A percentile compares a stretch with the other conserved stretches of the same genome.
Evolutionary conservation across 208 protist species (phyloP).

Genomic region (Trypanosoma rangeli): DNA sequence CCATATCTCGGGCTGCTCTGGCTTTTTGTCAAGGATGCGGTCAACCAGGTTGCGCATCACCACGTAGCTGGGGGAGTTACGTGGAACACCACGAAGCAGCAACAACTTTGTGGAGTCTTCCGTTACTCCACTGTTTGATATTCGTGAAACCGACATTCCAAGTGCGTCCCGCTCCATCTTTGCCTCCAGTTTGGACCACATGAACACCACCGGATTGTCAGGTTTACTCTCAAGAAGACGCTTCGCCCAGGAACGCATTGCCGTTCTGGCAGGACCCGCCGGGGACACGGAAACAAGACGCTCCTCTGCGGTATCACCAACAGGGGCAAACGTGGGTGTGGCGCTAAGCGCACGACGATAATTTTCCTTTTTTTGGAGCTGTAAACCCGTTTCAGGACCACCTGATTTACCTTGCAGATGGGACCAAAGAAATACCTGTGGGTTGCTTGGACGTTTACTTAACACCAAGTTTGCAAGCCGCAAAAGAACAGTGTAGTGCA

Average conservation of each 20-base stretch:
- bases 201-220: conserved; percentile 56
- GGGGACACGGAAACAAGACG: conserved; percentile 43
- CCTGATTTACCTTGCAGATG: conserved; percentile 10
- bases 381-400: not conserved
- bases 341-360: not conserved
- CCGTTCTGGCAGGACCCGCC: conserved; percentile 23
- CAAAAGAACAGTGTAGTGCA: not conserved
- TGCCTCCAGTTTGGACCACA: conserved; percentile 53
- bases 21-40: conserved; percentile 65
- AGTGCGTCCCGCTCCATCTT: conserved; percentile 47
- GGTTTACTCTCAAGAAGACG: conserved; percentile 49
- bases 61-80: conserved; percentile 42
- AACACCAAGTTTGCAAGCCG: not conserved
- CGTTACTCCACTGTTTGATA: conserved; percentile 17
- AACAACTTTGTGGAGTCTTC: conserved; percentile 49
- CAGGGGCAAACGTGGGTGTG: conserved; percentile 28
- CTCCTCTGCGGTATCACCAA: conserved; percentile 51
- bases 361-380: not conserved
- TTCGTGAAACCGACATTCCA: conserved; percentile 25
- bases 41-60: conserved; percentile 41
- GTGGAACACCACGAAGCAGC: conserved; percentile 54
- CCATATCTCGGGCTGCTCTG: conserved; percentile 61
- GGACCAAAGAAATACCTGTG: conserved; percentile 2
- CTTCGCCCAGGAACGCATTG: conserved; percentile 38
- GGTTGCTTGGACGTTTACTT: not conserved